phyloP scores from a whole-genome alignment of 2,329 filamentous ascomycete species.

The Hypoxylon sp. region DNA sequence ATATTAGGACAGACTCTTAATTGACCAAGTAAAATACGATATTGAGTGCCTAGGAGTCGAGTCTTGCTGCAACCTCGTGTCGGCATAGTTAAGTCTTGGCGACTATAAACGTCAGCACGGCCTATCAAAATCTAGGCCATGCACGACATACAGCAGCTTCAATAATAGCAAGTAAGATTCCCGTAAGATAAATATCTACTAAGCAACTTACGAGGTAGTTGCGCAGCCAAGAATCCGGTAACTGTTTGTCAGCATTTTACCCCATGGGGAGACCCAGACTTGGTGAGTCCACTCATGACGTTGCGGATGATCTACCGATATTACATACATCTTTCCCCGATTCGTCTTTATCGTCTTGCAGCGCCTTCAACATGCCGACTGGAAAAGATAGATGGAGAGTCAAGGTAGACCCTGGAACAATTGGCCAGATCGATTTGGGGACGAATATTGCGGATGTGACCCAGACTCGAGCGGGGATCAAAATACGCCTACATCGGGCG shows the following conservation, averaged over 20 bases:
- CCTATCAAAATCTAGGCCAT: not conserved
- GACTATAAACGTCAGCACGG: no score
- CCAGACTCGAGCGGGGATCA: not conserved
- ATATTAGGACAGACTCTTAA: no score
- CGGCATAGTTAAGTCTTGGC: no score
- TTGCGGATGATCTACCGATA: slow-evolving; percentile 27
- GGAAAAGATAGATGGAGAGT: slow-evolving; percentile 6
- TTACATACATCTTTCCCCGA: slow-evolving; percentile 16
- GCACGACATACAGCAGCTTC: not conserved
- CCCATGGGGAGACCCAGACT: slow-evolving; percentile 13
- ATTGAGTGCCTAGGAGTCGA: no score
- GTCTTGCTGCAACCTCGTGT: no score
- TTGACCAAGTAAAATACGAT: no score
- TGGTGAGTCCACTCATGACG: slow-evolving; percentile 9
- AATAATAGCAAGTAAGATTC: not conserved
- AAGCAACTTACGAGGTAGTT: not conserved
- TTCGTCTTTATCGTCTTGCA: not conserved
- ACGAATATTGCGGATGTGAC: slow-evolving; percentile 1
- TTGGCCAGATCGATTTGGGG: slow-evolving; percentile 3
- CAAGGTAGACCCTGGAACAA: slow-evolving; percentile 5
- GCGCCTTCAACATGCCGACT: slow-evolving; percentile 9
- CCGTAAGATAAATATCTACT: not conserved
- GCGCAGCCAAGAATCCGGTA: not conserved
- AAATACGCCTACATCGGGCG: not conserved
- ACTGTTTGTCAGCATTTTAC: slow-evolving; percentile 14